Evolutionary conservation across 2,329 filamentous ascomycete species (phyloP).

Genomic region (Verticillium klebahnii): DNA sequence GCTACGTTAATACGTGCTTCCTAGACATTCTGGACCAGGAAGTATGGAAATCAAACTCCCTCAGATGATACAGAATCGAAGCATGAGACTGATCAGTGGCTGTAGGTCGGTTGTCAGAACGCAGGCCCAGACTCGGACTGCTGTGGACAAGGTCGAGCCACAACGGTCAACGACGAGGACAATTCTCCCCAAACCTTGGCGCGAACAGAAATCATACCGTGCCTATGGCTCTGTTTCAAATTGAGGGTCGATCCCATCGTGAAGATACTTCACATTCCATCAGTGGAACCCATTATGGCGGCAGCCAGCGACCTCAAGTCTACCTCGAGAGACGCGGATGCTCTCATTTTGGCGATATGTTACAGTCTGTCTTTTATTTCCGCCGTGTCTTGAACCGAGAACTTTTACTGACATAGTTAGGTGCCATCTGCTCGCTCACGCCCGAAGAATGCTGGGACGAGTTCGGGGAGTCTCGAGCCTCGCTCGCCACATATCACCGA

Average conservation of each 20-base stretch:
- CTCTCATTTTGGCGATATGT: not conserved
- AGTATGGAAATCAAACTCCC: not conserved
- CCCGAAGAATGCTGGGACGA: not conserved
- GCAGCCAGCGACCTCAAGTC: not conserved
- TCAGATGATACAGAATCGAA: too few relatives aligned
- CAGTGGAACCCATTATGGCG: not conserved
- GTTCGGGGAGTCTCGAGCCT: not conserved
- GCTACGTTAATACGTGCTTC: slow-evolving; percentile 1
- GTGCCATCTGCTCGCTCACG: not conserved
- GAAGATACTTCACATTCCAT: slow-evolving; percentile 1
- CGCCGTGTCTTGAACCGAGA: not conserved
- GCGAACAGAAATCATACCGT: not conserved
- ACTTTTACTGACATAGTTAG: not conserved
- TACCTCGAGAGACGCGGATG: not conserved
- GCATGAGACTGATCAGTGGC: not conserved
- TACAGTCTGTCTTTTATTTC: not conserved
- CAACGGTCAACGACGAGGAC: not conserved
- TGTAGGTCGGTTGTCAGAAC: not conserved
- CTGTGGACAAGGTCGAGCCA: not conserved
- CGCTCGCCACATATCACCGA: not conserved
- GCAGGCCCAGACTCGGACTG: not conserved
- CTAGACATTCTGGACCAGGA: not conserved
- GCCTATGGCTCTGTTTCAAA: not conserved
- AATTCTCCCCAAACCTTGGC: not conserved
- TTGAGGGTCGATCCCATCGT: not conserved